Base-by-base conservation (phyloP, 768 basidiomycete species). In the Lentinula edodes region DNA sequence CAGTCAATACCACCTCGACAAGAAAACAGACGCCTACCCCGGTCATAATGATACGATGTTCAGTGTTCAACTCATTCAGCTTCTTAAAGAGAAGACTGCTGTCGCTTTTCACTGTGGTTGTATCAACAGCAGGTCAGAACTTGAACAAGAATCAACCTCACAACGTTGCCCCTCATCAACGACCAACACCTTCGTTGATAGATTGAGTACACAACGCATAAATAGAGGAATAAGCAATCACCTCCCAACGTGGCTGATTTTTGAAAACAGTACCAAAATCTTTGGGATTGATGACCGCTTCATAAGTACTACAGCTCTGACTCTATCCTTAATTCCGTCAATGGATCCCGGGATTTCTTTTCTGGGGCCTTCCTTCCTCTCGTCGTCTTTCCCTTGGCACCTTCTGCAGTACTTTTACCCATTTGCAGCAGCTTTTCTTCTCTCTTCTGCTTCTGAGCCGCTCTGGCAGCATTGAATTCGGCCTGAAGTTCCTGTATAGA, bases 131-230 rank as follows among this genome's bases (percentile, higher is more conserved):
- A 36, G 43, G 16, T 43, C 6, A 12, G 18, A 64, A 23, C 16
- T 13, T 36, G 51, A 20, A 57, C 32, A 60, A 64, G 55, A 35
- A 53, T 4, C 64, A 63, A 6, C 80, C 89, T 78, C 74, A 97
- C 89, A 78, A 64, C 93, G 82, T 75, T 93, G 96, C 23, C 89
- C 96, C 74, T 98, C 96, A 66, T 98, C 96, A 6, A 99, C 85
- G 16, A 97, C 82, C 12, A 98, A 76, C n/a, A 86, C 76, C 81
- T n/a, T n/a, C n/a, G n/a, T n/a, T 56, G 18, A 20, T 43, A 28
- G 16, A 16, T 15, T 41, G 35, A 42, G 54, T 65, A 57, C 3
- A 62, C 23, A 18, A 20, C 18, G 18, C 38, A 48, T 6, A 20
- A 61, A 23, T 6, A 35, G 12, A 36, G n/a, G 18, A 18, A 18